Evolutionary conservation across 306 rosid species (phyloP), one percentile per base, ranked within the genome.

Genomic region (Cucurbita pepo): DNA sequence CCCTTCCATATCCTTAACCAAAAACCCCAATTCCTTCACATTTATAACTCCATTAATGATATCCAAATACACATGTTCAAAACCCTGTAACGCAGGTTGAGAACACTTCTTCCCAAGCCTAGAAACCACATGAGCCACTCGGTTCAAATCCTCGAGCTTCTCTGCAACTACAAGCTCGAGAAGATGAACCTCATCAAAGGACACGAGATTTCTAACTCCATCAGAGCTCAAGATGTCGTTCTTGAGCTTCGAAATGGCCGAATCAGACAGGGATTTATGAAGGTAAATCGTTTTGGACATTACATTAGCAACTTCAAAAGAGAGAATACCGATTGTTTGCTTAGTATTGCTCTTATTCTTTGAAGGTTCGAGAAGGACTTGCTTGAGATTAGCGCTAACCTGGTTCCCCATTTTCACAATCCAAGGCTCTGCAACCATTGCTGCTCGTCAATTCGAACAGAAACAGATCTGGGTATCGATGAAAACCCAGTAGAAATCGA

Each of bases 391-490:
- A 14, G 92, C 47, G 71, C 96, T 91, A 12, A 94, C 97, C 77
- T 94, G 97, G 86, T 83, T 91, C 36, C 99, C 92, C 90, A 94
- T 89, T 88, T 88, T 94, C 56, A 94, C 80, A 85, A 94, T 77
- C 99, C 99, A 94, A 80, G 91, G 85, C 82, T 94, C 96, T 64
- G 96, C 96, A 75, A 89, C 95, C 99, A 91, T 94, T 76, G 85
- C 90, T 81, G 51, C 74, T 13, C 51, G 65, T 72, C 38, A 38
- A 50, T 44, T 66, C 40, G 56, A 44, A 44, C 55, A 11, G 16
- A 43, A 65, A 65, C 72, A 47, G 56, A 69, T 69, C 44, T 69
- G 57, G 57, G 44, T 6, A 47, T 48, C 57, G 30, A 36, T 25
- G 57, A 48, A 69, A 65, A 13, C 21, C 73, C 54, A 69, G 53